Percentiles rank a stretch among this genome's conserved stretches.
These are phyloP conservation scores for Aspergillus latus DNA, from an alignment of 2,329 filamentous ascomycete genomes.

Conservation along the genomic window DNA sequence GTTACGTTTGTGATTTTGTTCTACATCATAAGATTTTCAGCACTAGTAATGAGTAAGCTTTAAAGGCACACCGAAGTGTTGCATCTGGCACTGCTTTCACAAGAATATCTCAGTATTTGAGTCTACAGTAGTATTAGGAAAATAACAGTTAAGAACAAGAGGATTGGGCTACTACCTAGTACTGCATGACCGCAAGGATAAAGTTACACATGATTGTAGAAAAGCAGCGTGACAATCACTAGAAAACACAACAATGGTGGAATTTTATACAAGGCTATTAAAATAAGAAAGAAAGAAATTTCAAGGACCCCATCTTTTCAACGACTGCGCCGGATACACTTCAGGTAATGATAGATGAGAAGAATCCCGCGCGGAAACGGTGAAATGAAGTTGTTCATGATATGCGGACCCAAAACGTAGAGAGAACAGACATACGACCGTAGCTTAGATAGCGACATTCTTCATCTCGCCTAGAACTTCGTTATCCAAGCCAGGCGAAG, in stretches of 20 bases:
- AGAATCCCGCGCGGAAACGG: constrained; percentile 10
- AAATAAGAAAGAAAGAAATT: constrained; percentile 17
- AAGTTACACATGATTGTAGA: constrained; percentile 34
- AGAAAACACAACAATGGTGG: constrained; percentile 25
- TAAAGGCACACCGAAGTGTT: background rate
- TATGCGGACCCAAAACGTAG: constrained; percentile 16
- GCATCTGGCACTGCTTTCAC: background rate
- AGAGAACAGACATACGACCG: constrained; percentile 15
- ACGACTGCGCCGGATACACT: constrained; percentile 27
- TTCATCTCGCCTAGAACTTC: constrained; percentile 50
- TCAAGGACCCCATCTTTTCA: constrained; percentile 27
- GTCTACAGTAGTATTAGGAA: constrained; percentile 2
- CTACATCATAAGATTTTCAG: too few species aligned
- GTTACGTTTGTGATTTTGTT: too few species aligned
- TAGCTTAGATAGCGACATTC: constrained; percentile 45
- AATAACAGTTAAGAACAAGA: background rate
- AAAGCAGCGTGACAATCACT: constrained; percentile 17
- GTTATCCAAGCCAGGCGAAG: constrained; percentile 32
- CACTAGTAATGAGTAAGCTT: background rate
- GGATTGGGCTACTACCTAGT: constrained; percentile 20
- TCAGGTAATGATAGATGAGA: constrained; percentile 8
- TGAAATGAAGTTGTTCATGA: constrained; percentile 14
- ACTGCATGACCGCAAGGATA: constrained; percentile 33
- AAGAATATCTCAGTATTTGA: background rate
- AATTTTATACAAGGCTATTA: constrained; percentile 36